phyloP scores from a whole-genome alignment of 73 alveolate genomes.

The Paramecium sonneborni region DNA sequence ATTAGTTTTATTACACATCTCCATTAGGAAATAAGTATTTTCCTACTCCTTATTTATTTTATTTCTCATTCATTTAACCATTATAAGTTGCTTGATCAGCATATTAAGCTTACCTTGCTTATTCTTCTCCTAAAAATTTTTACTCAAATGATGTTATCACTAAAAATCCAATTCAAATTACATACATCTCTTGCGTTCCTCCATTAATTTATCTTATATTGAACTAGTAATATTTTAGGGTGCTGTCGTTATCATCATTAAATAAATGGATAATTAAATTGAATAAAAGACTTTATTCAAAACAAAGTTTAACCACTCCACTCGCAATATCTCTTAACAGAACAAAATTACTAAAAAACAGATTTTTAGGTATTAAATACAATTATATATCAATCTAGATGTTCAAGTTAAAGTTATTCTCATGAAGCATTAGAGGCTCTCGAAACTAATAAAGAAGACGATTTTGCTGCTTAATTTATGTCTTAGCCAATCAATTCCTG shows the following conservation, averaged over 20 bases:
- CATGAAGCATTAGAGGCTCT: too few relatives aligned
- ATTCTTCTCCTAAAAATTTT: constrained; percentile 22
- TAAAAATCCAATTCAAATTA: not conserved
- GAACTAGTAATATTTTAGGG: not conserved
- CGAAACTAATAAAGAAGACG: not conserved
- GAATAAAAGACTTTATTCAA: not conserved
- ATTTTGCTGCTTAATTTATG: not conserved
- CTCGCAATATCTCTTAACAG: not conserved
- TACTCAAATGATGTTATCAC: constrained; percentile 30
- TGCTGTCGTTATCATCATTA: constrained; percentile 17
- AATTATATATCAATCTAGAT: too few relatives aligned
- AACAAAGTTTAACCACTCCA: not conserved
- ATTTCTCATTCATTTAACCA: constrained; percentile 34
- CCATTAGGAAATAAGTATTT: constrained; percentile 52
- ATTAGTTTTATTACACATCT: not conserved
- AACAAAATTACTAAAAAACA: not conserved
- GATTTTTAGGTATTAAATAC: not conserved
- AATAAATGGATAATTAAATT: constrained; percentile 11
- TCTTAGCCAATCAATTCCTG: not conserved
- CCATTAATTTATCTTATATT: not conserved
- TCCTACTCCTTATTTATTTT: constrained; percentile 28
- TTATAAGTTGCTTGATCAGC: constrained; percentile 12
- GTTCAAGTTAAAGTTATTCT: too few relatives aligned
- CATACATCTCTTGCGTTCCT: constrained; percentile 35
- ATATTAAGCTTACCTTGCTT: constrained; percentile 18